These are phyloP conservation scores for Ophiocordyceps camponoti-leonardi DNA, from an alignment of 2,329 filamentous ascomycete species.

Conservation along the genomic window DNA sequence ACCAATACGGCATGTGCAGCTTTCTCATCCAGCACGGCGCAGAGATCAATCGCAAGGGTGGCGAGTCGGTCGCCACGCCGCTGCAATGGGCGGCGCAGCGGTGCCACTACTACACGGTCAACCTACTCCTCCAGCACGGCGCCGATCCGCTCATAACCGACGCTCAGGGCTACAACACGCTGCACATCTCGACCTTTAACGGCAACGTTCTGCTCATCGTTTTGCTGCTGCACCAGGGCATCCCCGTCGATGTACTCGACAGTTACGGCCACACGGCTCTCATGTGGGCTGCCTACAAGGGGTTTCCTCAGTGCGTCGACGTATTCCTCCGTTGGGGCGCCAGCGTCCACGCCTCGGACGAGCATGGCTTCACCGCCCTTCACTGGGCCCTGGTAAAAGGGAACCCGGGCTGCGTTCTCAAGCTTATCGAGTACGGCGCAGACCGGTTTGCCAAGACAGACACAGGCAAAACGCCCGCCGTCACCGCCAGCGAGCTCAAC, in stretches of 20 bases:
- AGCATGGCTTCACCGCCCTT: slow-evolving; percentile 83
- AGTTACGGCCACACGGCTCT: slow-evolving; percentile 80
- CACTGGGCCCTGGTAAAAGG: slow-evolving; percentile 97
- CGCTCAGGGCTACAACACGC: slow-evolving; percentile 91
- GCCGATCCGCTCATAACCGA: slow-evolving; percentile 87
- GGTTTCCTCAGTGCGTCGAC: slow-evolving; percentile 81
- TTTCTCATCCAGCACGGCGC: slow-evolving; percentile 75
- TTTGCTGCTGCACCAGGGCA: slow-evolving; percentile 83
- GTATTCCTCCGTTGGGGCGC: slow-evolving; percentile 89
- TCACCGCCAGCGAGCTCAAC: slow-evolving; percentile 81
- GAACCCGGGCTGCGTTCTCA: slow-evolving; percentile 74
- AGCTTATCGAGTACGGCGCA: slow-evolving; percentile 86
- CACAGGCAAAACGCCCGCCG: slow-evolving; percentile 76
- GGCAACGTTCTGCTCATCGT: slow-evolving; percentile 84
- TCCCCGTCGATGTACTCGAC: slow-evolving; percentile 83
- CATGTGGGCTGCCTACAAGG: slow-evolving; percentile 99
- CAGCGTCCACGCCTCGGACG: slow-evolving; percentile 76
- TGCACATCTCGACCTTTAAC: slow-evolving; percentile 94
- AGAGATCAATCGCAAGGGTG: slow-evolving; percentile 87
- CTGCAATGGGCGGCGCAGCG: slow-evolving; percentile 95
- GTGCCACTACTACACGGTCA: slow-evolving; percentile 92
- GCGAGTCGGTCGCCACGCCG: slow-evolving; percentile 84
- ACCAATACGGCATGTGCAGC: slow-evolving; percentile 93
- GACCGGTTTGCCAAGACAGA: slow-evolving; percentile 82
- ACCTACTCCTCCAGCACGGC: slow-evolving; percentile 77